Evolutionary conservation across 345 rosid species (phyloP), one percentile per base, ranked within the genome.

Genomic region (Syzygium jambos): DNA sequence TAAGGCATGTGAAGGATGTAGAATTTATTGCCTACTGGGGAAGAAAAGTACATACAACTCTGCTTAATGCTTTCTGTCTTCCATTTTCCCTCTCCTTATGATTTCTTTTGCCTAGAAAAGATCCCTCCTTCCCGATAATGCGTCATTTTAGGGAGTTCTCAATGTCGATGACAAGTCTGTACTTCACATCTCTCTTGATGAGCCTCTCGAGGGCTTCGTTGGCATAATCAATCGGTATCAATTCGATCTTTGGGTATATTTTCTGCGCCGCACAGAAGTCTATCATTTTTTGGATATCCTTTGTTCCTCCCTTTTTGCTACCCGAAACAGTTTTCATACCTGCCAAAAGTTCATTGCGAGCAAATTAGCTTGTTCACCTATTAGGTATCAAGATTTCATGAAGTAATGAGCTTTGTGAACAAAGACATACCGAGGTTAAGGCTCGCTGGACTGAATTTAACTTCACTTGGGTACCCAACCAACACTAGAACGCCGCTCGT

Each of bases 201-300:
- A 96, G 88, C 92, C 97, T 95, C 89, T 96, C 98, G 22, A 95
- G 92, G 88, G 99, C 99, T 91, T 94, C 93, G 53, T 94, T 97
- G 14, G 78, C 91, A 85, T 94, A 89, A 30, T 95, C 91, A 83
- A 97, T 94, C 1, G 99, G 97, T 88, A 97, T 87, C 49, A 95
- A 29, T 84, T 97, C 98, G 27, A 95, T 91, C 65, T 91, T 88
- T 29, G 99, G 99, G 91, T 96, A 95, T 17, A 97, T 87, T 90
- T 95, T 93, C 61, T 95, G 88, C 85, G 91, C 95, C 77, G 97
- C 95, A 85, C 98, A 96, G 78, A 94, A 95, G 78, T 96, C 92
- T 54, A 97, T 11, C 98, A 97, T 96, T 87, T 96, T 98, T 87
- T 94, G 99, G 43, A 91, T 95, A 88, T 89, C 88, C 89, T 91